Percentiles rank a stretch among this genome's conserved stretches.
Conservation (phyloP, 2,329 filamentous ascomycete genomes). For the Cryoendolithus antarcticus region DNA sequence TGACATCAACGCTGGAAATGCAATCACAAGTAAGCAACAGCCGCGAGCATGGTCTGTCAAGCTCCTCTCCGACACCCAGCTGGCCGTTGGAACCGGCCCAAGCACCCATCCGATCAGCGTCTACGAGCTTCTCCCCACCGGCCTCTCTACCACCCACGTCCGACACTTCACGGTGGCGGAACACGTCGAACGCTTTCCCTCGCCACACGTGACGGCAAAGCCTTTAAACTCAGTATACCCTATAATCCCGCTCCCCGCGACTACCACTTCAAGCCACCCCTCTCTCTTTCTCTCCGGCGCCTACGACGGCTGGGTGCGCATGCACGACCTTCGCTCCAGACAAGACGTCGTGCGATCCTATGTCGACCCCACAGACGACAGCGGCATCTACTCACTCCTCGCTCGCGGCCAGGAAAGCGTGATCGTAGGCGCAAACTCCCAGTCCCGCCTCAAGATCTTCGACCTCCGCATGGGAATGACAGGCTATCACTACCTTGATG, state of each 20-base stretch:
- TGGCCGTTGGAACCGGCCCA: conserved; percentile 41
- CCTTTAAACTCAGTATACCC: conserved; percentile 32
- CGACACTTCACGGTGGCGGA: conserved; percentile 25
- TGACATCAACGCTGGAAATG: conserved; percentile 13
- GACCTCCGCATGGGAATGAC: conserved; percentile 41
- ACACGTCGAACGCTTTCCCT: not conserved
- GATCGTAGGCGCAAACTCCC: conserved; percentile 43
- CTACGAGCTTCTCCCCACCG: conserved; percentile 36
- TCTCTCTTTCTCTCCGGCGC: conserved; percentile 48
- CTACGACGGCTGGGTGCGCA: conserved; percentile 44
- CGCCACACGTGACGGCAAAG: conserved; percentile 10
- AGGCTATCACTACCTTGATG: conserved; percentile 21
- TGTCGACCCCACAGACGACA: conserved; percentile 44
- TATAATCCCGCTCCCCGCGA: conserved; percentile 27
- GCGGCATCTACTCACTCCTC: conserved; percentile 46
- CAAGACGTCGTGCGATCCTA: conserved; percentile 35
- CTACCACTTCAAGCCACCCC: conserved; percentile 25
- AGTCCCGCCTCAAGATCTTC: conserved; percentile 50
- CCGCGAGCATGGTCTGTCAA: conserved; percentile 37
- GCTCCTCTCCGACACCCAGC: conserved; percentile 37
- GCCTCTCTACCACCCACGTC: conserved; percentile 27
- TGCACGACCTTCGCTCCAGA: conserved; percentile 49
- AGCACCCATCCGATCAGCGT: conserved; percentile 34
- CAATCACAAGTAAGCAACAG: no score
- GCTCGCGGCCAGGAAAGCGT: conserved; percentile 45